Conservation (phyloP, 441 rosid genomes). For the Bocquillonia castaneifolia region DNA sequence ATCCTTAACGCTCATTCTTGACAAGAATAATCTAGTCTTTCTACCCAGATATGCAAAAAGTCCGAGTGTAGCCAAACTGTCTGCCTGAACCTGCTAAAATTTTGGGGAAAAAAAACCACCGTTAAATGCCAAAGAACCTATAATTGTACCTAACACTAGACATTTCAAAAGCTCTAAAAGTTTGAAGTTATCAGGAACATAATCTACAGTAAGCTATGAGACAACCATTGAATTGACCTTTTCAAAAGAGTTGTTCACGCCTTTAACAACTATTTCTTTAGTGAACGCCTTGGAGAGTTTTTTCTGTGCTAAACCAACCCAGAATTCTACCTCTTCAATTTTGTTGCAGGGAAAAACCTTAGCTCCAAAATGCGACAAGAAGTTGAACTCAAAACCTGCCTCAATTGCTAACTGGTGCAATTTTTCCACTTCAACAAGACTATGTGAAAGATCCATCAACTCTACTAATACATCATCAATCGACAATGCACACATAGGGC, state of each 20-base stretch:
- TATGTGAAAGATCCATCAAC: slow-evolving; percentile 52
- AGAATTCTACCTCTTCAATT: slow-evolving; percentile 58
- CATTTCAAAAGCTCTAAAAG: background rate
- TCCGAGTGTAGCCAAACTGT: slow-evolving; percentile 58
- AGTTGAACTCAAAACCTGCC: slow-evolving; percentile 58
- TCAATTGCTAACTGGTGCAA: slow-evolving; percentile 49
- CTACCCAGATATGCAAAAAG: slow-evolving; percentile 67
- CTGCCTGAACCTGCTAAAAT: slow-evolving; percentile 43
- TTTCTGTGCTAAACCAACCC: slow-evolving; percentile 65
- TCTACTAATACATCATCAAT: slow-evolving; percentile 38
- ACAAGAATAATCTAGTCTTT: slow-evolving; percentile 46
- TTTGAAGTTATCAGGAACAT: background rate
- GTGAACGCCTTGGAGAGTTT: slow-evolving; percentile 50
- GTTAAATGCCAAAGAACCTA: background rate
- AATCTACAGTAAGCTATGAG: too few species aligned
- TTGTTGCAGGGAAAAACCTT: slow-evolving; percentile 40
- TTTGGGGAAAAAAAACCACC: background rate
- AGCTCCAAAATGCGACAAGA: slow-evolving; percentile 57
- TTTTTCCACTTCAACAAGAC: slow-evolving; percentile 49
- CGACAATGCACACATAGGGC: slow-evolving; percentile 32
- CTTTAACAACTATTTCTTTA: slow-evolving; percentile 32
- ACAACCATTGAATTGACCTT: slow-evolving; percentile 33
- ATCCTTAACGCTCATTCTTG: slow-evolving; percentile 45
- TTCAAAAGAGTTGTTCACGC: slow-evolving; percentile 21
- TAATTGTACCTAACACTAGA: background rate